A percentile compares a stretch with the other conserved stretches of the same genome.
Conservation (phyloP, 2,329 filamentous ascomycete genomes). For the Phaeosphaeriaceae sp. region DNA sequence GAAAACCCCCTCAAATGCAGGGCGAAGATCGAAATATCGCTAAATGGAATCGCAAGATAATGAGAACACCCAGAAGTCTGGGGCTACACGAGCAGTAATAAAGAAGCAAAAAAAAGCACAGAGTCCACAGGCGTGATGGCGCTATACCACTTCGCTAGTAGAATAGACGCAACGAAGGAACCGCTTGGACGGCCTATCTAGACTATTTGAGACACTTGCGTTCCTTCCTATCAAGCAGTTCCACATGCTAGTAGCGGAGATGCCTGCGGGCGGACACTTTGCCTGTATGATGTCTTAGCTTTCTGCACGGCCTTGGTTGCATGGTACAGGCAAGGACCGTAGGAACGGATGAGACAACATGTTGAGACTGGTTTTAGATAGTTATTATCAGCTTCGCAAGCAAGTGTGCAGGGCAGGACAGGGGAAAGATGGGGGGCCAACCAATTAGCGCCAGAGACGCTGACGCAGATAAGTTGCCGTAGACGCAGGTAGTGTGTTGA, state of each 20-base stretch:
- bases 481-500: conserved; percentile 12
- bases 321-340: conserved; percentile 5
- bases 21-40: neutral
- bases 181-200: neutral
- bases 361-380: conserved; percentile 3
- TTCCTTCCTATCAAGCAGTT: conserved; percentile 18
- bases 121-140: neutral
- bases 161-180: neutral
- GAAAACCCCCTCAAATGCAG: neutral
- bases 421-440: conserved; percentile 6
- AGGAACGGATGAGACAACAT: conserved; percentile 8
- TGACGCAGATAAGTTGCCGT: conserved; percentile 10
- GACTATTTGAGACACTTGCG: neutral
- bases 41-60: neutral
- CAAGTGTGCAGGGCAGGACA: conserved; percentile 7
- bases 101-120: neutral
- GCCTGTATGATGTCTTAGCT: neutral
- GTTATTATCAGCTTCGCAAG: too few relatives aligned
- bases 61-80: neutral
- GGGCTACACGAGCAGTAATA: neutral
- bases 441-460: conserved; percentile 11
- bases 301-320: too few relatives aligned
- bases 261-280: neutral
- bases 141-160: neutral
- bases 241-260: conserved; percentile 8